These are phyloP conservation scores for Trichoderma sp. DNA, from an alignment of 2,329 filamentous ascomycete species.

Conservation along the genomic window DNA sequence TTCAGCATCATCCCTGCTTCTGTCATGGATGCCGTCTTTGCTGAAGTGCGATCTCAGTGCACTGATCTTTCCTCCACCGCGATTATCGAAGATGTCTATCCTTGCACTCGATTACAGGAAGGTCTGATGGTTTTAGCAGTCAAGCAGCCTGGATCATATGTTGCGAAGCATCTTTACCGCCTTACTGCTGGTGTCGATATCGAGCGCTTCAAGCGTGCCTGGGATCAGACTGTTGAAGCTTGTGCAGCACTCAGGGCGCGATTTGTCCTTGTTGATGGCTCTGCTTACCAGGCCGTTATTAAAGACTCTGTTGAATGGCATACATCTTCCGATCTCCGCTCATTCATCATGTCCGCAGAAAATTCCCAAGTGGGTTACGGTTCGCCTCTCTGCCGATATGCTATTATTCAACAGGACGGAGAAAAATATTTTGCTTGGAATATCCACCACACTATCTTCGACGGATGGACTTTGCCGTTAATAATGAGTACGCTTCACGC, in stretches of 20 bases:
- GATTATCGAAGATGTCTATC: slow-evolving; percentile 32
- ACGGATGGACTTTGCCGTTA: slow-evolving; percentile 10
- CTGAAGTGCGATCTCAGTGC: slow-evolving; percentile 4
- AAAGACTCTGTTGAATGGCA: slow-evolving; percentile 11
- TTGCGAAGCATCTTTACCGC: slow-evolving; percentile 21
- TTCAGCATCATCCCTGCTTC: slow-evolving; percentile 5
- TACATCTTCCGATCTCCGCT: neutral
- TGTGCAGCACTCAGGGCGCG: slow-evolving; percentile 25
- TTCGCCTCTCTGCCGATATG: neutral
- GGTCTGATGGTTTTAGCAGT: slow-evolving; percentile 32
- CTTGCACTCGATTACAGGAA: slow-evolving; percentile 38
- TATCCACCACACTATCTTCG: slow-evolving; percentile 16
- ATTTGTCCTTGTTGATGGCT: slow-evolving; percentile 21
- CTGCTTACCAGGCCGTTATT: slow-evolving; percentile 19
- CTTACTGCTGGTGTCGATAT: slow-evolving; percentile 18
- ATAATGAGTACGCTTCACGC: slow-evolving; percentile 7
- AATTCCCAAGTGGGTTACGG: slow-evolving; percentile 11
- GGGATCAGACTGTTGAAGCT: slow-evolving; percentile 22
- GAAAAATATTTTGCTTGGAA: slow-evolving; percentile 14
- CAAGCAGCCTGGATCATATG: slow-evolving; percentile 26
- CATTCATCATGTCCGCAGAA: slow-evolving; percentile 4
- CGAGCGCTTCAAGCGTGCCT: slow-evolving; percentile 20
- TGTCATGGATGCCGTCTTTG: neutral
- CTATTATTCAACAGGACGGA: neutral
- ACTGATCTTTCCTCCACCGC: neutral